phyloP scores from a whole-genome alignment of 2,329 filamentous ascomycete genomes.

The Botrytis medusae region DNA sequence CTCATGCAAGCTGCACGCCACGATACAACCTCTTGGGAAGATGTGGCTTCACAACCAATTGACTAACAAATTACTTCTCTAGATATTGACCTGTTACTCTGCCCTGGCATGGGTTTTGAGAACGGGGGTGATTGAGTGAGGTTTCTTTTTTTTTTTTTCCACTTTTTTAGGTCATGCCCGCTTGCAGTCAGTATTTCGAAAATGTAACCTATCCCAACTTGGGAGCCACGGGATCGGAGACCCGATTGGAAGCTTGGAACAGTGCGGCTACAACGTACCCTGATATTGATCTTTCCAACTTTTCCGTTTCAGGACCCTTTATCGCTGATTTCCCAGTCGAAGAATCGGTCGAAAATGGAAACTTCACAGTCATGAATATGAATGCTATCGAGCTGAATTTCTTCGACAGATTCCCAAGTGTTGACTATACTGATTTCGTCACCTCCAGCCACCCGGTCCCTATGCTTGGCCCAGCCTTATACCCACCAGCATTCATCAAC shows the following conservation, averaged over 20 bases:
- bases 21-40: neutral
- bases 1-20: neutral
- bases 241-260: neutral
- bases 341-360: accelerated
- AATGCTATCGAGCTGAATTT: neutral
- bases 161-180: too few species aligned
- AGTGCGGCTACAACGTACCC: neutral
- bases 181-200: too few species aligned
- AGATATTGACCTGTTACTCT: neutral
- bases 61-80: accelerated
- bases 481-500: neutral
- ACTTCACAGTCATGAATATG: accelerated
- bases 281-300: accelerated
- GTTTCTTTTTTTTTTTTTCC: neutral
- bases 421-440: accelerated
- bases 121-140: neutral
- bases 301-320: neutral
- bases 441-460: accelerated
- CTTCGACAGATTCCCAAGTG: neutral
- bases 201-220: too few species aligned
- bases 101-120: neutral
- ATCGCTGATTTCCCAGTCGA: neutral
- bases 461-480: neutral
- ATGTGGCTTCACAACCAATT: neutral
- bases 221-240: neutral